Evolutionary conservation across 2,329 filamentous ascomycete genomes (phyloP).

Genomic region (Amauroascus verrucosus): DNA sequence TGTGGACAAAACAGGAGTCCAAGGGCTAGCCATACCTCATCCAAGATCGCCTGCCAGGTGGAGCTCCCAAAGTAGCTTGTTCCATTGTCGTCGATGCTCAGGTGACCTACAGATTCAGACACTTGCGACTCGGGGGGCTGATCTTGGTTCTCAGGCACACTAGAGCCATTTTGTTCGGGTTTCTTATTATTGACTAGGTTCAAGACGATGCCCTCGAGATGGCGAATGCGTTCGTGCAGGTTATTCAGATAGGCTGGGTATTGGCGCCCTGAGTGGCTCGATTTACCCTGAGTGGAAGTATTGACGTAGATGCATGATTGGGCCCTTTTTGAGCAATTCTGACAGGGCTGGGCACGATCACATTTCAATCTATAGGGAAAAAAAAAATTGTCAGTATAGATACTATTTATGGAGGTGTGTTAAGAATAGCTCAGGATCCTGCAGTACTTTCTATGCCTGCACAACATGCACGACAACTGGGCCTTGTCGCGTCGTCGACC

Average conservation of each 20-base stretch:
- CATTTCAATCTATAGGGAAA: slow-evolving; percentile 10
- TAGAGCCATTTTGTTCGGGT: background rate
- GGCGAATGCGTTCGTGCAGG: slow-evolving; percentile 10
- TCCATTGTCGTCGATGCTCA: slow-evolving; percentile 21
- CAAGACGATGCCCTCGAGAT: slow-evolving; percentile 22
- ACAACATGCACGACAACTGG: slow-evolving; percentile 13
- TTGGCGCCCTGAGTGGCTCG: background rate
- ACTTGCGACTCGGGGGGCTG: background rate
- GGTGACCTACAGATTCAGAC: slow-evolving; percentile 4
- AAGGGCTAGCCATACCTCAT: slow-evolving; percentile 22
- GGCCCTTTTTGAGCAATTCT: slow-evolving; percentile 10
- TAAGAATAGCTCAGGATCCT: background rate
- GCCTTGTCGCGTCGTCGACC: slow-evolving; percentile 13
- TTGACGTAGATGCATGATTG: slow-evolving; percentile 9
- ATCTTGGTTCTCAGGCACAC: background rate
- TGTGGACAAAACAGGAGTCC: slow-evolving; percentile 18
- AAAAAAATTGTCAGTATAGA: background rate
- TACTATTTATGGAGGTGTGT: background rate
- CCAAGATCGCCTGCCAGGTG: slow-evolving; percentile 26
- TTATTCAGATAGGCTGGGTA: slow-evolving; percentile 8
- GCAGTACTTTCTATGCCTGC: slow-evolving; percentile 12
- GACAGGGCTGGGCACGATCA: slow-evolving; percentile 13
- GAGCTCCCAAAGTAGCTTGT: slow-evolving; percentile 24
- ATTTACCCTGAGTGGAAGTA: background rate
- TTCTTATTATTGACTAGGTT: slow-evolving; percentile 16